Conservation (phyloP, 192 early-diverging fungal species). For the Backusella liffmaniae region DNA sequence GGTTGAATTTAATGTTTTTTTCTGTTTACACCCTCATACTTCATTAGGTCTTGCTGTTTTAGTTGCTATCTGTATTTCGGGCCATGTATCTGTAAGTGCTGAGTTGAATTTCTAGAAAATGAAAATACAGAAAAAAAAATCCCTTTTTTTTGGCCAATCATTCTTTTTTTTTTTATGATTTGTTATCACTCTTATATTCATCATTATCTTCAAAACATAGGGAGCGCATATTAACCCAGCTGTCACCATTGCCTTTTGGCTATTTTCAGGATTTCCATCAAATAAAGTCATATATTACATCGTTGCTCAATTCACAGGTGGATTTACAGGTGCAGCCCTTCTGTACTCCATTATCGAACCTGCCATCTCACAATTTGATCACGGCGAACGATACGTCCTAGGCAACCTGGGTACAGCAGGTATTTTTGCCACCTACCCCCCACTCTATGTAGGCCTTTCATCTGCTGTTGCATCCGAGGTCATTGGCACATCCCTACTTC, state of each 20-base stretch:
- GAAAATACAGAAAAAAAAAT: background rate
- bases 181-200: too few relatives aligned
- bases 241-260: conserved; percentile 64
- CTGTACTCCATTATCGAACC: conserved; percentile 63
- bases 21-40: background rate
- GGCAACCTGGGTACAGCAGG: conserved; percentile 54
- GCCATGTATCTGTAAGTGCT: conserved; percentile 57
- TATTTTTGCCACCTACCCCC: conserved; percentile 66
- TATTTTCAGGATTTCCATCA: conserved; percentile 68
- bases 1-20: background rate
- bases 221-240: conserved; percentile 82
- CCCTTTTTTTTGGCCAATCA: background rate
- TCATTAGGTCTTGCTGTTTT: conserved; percentile 58
- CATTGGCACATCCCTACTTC: conserved; percentile 64
- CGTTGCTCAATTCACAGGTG: conserved; percentile 66
- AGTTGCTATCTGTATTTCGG: conserved; percentile 60
- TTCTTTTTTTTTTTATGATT: background rate
- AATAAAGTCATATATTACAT: conserved; percentile 66
- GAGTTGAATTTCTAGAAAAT: background rate
- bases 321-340: conserved; percentile 68
- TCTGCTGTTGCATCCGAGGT: conserved; percentile 64
- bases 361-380: conserved; percentile 55
- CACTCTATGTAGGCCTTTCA: conserved; percentile 47
- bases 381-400: conserved; percentile 36
- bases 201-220: conserved; percentile 17